Conservation (phyloP, 2,329 filamentous ascomycete species). For the Esteya vermicola region DNA sequence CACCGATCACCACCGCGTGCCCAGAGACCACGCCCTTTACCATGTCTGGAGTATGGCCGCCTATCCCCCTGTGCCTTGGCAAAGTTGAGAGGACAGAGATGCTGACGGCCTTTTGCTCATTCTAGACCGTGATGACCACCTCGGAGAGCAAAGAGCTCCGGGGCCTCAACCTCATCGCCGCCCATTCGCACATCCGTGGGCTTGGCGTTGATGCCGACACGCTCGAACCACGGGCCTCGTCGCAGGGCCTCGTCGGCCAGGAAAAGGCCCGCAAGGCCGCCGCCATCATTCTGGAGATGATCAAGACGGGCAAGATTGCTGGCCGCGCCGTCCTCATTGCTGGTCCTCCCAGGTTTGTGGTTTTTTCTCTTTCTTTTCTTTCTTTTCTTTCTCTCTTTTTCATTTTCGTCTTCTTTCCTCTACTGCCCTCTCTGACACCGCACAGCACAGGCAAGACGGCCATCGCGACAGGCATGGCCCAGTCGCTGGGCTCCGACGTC, state of each 20-base stretch:
- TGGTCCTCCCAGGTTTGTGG: slow-evolving; percentile 62
- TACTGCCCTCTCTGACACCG: not conserved
- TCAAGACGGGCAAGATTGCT: slow-evolving; percentile 96
- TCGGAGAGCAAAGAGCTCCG: slow-evolving; percentile 93
- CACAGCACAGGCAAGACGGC: slow-evolving; percentile 89
- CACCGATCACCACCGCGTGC: too few relatives aligned
- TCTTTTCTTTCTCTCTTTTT: not conserved
- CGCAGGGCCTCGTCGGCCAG: slow-evolving; percentile 91
- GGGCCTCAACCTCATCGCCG: slow-evolving; percentile 92
- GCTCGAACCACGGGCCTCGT: slow-evolving; percentile 69
- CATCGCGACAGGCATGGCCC: slow-evolving; percentile 97
- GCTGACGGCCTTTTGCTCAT: too few relatives aligned
- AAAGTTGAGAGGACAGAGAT: too few relatives aligned
- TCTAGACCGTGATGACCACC: slow-evolving; percentile 56
- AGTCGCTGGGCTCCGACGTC: slow-evolving; percentile 84
- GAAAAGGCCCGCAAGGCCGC: slow-evolving; percentile 94
- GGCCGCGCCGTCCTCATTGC: slow-evolving; percentile 89
- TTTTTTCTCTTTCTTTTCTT: not conserved
- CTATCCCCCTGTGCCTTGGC: too few relatives aligned
- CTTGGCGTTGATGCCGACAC: slow-evolving; percentile 87
- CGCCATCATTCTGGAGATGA: slow-evolving; percentile 95
- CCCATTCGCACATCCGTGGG: slow-evolving; percentile 94
- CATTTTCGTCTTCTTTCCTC: not conserved
- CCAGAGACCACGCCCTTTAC: not conserved
- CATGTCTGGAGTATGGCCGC: slow-evolving; percentile 10